Evolutionary conservation across 805 yeast species (phyloP).

Genomic region (Kodamaea fukazawae): DNA sequence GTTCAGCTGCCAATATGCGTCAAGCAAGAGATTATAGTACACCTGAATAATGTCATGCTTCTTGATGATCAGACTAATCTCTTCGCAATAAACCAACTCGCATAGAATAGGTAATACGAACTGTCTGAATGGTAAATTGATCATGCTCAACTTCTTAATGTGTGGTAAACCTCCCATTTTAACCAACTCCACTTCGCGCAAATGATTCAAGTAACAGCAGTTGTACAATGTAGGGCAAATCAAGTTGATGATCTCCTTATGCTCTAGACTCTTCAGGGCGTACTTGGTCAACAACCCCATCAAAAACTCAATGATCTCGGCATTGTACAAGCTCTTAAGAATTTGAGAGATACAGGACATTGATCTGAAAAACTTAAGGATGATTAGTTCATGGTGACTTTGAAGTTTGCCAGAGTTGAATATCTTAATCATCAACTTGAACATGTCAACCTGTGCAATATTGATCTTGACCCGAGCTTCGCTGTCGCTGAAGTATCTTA

Average conservation of each 20-base stretch:
- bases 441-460: slow-evolving; percentile 37
- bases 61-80: slow-evolving; percentile 36
- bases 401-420: slow-evolving; percentile 28
- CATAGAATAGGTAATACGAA: slow-evolving; percentile 52
- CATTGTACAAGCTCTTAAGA: slow-evolving; percentile 29
- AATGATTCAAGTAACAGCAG: slow-evolving; percentile 47
- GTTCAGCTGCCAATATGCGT: slow-evolving; percentile 58
- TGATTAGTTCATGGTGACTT: slow-evolving; percentile 29
- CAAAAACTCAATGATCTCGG: slow-evolving; percentile 45
- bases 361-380: slow-evolving; percentile 46
- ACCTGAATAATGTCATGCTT: slow-evolving; percentile 36
- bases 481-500: slow-evolving; percentile 44
- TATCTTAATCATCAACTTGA: slow-evolving; percentile 41
- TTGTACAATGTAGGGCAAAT: slow-evolving; percentile 51
- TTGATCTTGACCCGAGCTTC: slow-evolving; percentile 44
- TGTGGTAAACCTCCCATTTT: slow-evolving; percentile 46
- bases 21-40: slow-evolving; percentile 41
- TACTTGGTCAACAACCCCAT: slow-evolving; percentile 29
- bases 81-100: slow-evolving; percentile 47
- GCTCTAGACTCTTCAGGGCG: slow-evolving; percentile 26
- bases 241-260: slow-evolving; percentile 41
- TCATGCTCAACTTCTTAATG: slow-evolving; percentile 36
- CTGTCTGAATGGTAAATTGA: slow-evolving; percentile 47
- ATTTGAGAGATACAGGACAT: slow-evolving; percentile 37
- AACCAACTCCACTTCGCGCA: slow-evolving; percentile 46